Evolutionary conservation across 768 basidiomycete genomes (phyloP).

Genomic region (Leccinum fibrillosum): DNA sequence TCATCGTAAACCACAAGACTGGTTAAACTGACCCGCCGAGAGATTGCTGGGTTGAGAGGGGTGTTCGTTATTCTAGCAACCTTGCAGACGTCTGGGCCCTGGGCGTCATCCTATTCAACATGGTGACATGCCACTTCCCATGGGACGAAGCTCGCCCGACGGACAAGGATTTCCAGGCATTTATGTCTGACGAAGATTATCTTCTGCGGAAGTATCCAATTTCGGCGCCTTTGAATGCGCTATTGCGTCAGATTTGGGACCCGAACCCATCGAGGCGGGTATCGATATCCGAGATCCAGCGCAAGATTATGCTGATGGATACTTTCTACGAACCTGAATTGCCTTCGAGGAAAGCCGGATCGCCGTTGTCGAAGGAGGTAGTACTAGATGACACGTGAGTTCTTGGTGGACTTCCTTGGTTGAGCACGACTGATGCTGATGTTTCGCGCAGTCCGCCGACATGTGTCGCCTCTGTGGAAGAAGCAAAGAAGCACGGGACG

Average conservation of each 20-base stretch:
- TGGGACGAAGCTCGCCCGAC: conserved; percentile 13
- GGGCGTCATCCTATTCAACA: conserved; percentile 80
- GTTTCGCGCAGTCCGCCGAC: too few species aligned
- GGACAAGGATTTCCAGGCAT: conserved; percentile 5
- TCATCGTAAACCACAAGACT: too few species aligned
- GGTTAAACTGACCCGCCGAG: neutral
- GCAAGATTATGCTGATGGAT: conserved; percentile 10
- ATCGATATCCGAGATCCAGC: conserved; percentile 8
- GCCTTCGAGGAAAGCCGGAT: too few species aligned
- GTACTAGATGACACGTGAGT: too few species aligned
- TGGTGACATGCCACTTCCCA: conserved; percentile 54
- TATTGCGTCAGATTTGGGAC: conserved; percentile 8
- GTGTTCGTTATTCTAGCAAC: conserved; percentile 16
- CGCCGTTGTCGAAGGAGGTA: too few species aligned
- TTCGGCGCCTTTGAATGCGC: neutral
- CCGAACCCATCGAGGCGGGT: conserved; percentile 10
- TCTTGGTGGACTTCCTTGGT: too few species aligned
- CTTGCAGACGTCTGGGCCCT: conserved; percentile 65
- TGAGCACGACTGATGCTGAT: too few species aligned
- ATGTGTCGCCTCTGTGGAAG: too few species aligned
- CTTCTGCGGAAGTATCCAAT: conserved; percentile 4
- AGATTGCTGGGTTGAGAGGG: conserved; percentile 57
- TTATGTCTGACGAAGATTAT: neutral
- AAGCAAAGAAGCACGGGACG: too few species aligned
- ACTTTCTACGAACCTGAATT: conserved; percentile 9